phyloP scores from a whole-genome alignment of 805 yeast species.

The Saccharomycopsis fodiens region DNA sequence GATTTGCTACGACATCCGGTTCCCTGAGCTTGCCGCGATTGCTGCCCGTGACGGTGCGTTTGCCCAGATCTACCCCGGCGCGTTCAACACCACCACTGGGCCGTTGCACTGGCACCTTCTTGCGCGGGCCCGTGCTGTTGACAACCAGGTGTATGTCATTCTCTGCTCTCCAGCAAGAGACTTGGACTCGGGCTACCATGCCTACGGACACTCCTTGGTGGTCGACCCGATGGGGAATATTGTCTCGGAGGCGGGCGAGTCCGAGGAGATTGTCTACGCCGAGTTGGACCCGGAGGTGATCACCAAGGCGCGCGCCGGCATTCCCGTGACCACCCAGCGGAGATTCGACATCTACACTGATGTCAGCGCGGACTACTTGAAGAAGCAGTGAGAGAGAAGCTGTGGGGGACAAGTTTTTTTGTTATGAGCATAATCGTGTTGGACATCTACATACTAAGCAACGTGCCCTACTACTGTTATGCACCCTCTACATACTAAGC shows the following conservation, averaged over 20 bases:
- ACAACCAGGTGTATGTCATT: conserved; percentile 64
- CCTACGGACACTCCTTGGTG: conserved; percentile 60
- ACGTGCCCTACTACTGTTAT: no score
- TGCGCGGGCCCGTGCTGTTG: conserved; percentile 68
- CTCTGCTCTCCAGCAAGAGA: conserved; percentile 89
- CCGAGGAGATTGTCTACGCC: conserved; percentile 68
- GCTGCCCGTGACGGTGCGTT: conserved; percentile 65
- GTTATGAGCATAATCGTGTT: no score
- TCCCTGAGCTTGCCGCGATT: conserved; percentile 67
- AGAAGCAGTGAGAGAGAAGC: no score
- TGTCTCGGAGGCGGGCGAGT: conserved; percentile 68
- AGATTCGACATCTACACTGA: conserved; percentile 42
- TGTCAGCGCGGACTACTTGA: no score
- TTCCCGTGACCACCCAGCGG: conserved; percentile 65
- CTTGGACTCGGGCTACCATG: conserved; percentile 48
- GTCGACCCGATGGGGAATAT: conserved; percentile 57
- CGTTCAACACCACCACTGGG: conserved; percentile 78
- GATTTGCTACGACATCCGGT: conserved; percentile 76
- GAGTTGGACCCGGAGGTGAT: conserved; percentile 59
- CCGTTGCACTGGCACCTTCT: conserved; percentile 78
- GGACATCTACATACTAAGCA: no score
- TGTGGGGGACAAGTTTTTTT: no score
- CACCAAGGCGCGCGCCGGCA: conserved; percentile 49
- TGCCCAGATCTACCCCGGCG: conserved; percentile 78
- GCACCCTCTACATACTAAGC: no score